Percentiles rank a stretch among this genome's conserved stretches.
phyloP scores from a whole-genome alignment of 164 flowering plant species.

The Tetrastigma voinierianum region DNA sequence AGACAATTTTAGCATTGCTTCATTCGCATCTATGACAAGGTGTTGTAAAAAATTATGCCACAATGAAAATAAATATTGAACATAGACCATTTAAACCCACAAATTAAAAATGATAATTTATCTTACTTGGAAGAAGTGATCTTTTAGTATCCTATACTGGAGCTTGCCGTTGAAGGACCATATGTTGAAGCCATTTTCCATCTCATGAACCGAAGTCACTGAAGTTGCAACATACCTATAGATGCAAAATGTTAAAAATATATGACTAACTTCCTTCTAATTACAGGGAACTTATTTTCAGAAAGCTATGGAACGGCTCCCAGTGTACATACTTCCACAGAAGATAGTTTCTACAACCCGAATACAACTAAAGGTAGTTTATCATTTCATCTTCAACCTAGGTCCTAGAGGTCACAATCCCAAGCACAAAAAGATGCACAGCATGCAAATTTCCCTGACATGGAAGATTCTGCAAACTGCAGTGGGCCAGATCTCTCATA shows the following conservation, averaged over 20 bases:
- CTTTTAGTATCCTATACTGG: conserved; percentile 78
- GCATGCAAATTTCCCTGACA: too few species aligned
- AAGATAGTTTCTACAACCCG: too few species aligned
- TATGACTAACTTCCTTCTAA: background rate
- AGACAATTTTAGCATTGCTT: background rate
- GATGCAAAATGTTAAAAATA: background rate
- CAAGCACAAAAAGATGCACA: too few species aligned
- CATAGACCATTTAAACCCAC: background rate
- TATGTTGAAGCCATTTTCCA: conserved; percentile 95
- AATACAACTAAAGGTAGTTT: too few species aligned
- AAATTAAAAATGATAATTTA: background rate
- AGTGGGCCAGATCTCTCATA: too few species aligned
- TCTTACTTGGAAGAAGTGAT: conserved; percentile 87
- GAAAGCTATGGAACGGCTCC: too few species aligned
- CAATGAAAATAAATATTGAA: too few species aligned
- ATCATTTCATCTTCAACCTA: too few species aligned
- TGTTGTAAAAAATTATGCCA: background rate
- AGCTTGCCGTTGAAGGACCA: conserved; percentile 95
- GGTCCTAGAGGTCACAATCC: too few species aligned
- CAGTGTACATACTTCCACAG: too few species aligned
- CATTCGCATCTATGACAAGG: background rate
- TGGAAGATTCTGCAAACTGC: too few species aligned
- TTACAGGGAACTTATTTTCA: too few species aligned
- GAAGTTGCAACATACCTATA: conserved; percentile 89
- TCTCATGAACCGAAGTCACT: conserved; percentile 96